Evolutionary conservation across 768 basidiomycete species (phyloP).

Genomic region (Kwoniella dejecticola): DNA sequence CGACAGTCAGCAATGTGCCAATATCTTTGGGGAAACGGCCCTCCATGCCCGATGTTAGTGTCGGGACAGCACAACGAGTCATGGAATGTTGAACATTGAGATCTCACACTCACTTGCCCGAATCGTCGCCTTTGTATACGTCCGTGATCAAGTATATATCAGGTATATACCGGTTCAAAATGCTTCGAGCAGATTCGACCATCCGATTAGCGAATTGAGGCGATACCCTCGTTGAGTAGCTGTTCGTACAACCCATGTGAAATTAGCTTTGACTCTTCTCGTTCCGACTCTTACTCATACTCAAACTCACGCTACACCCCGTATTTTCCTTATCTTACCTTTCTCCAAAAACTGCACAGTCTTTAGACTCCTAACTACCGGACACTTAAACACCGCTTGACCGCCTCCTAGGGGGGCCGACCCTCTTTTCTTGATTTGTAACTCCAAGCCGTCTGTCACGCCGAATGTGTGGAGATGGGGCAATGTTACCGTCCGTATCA

Average conservation of each 20-base stretch:
- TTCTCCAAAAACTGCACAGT: slow-evolving; percentile 88
- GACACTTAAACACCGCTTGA: slow-evolving; percentile 90
- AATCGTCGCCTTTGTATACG: slow-evolving; percentile 95
- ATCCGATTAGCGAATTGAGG: slow-evolving; percentile 97
- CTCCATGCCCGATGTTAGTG: no score
- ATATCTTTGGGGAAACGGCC: no score
- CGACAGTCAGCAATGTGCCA: no score
- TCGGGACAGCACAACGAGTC: no score
- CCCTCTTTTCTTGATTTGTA: slow-evolving; percentile 94
- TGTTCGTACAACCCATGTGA: slow-evolving; percentile 54
- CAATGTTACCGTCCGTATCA: slow-evolving; percentile 84
- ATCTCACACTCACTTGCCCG: slow-evolving; percentile 89
- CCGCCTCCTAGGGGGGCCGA: slow-evolving; percentile 88
- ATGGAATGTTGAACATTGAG: no score
- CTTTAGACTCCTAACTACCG: slow-evolving; percentile 84
- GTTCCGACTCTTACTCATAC: not conserved
- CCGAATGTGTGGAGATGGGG: slow-evolving; percentile 90
- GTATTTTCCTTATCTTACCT: slow-evolving; percentile 89
- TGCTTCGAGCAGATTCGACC: slow-evolving; percentile 89
- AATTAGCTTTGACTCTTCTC: no score
- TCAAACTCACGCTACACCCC: slow-evolving; percentile 83
- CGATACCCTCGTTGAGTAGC: slow-evolving; percentile 92
- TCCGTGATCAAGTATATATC: slow-evolving; percentile 98
- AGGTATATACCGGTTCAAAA: slow-evolving; percentile 94
- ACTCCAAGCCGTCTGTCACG: slow-evolving; percentile 83